Evolutionary conservation across 2,329 filamentous ascomycete genomes (phyloP).

Genomic region (Hyphodiscus sp.): DNA sequence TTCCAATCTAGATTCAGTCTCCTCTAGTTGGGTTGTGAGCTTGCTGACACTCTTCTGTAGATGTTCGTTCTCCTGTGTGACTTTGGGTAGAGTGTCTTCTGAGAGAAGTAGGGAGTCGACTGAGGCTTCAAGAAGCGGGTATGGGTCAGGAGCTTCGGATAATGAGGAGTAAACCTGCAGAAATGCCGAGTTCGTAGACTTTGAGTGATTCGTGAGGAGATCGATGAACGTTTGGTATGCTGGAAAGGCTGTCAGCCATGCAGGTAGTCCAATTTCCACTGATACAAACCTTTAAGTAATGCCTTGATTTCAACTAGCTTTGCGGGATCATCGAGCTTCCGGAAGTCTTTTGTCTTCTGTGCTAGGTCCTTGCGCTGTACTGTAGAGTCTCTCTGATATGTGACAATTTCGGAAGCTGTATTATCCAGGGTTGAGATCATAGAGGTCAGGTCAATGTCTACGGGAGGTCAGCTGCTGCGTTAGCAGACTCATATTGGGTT

Average conservation of each 20-base stretch:
- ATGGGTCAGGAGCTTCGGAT: constrained; percentile 93
- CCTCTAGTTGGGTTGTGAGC: constrained; percentile 75
- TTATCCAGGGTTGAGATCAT: constrained; percentile 82
- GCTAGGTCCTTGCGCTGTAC: constrained; percentile 94
- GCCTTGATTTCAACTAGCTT: constrained; percentile 87
- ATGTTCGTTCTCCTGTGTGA: constrained; percentile 82
- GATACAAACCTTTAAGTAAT: constrained; percentile 66
- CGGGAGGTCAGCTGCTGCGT: constrained; percentile 11
- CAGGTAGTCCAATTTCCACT: background rate
- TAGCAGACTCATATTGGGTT: constrained; percentile 1
- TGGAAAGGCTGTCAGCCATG: constrained; percentile 31
- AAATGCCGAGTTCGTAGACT: constrained; percentile 88
- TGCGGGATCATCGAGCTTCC: constrained; percentile 81
- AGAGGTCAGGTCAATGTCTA: constrained; percentile 80
- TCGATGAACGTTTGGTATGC: constrained; percentile 98
- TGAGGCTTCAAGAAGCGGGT: constrained; percentile 90
- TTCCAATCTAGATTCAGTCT: constrained; percentile 74
- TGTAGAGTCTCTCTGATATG: constrained; percentile 90
- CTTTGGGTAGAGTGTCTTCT: constrained; percentile 84
- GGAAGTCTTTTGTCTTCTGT: constrained; percentile 98
- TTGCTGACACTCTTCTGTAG: constrained; percentile 72
- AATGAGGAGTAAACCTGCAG: constrained; percentile 87
- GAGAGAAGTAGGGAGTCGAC: constrained; percentile 89
- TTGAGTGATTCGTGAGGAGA: constrained; percentile 90
- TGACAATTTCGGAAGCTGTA: constrained; percentile 89